Base-by-base conservation (phyloP, 2,329 filamentous ascomycete genomes). In the Elsinoe ampelina region DNA sequence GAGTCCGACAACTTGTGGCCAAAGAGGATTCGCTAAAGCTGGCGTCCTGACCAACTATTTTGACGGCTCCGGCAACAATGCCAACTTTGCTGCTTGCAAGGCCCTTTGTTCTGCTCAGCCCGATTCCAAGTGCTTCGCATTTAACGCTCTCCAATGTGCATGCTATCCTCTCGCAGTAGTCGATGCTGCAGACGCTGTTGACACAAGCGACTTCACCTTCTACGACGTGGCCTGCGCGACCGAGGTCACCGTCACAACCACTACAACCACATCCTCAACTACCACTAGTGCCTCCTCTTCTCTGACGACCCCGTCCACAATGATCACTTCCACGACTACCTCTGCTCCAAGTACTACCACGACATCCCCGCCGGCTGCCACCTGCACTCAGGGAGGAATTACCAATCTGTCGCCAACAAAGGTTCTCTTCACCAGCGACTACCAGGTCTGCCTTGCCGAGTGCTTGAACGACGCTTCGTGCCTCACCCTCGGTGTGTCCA, bases 31-130 rank as follows among this genome's bases (percentile, higher is more conserved):
- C 48, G 32, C 48, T 13, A 19, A 11, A 5, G n/a, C 17, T 15
- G 34, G n/a, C 10, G 26, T 35, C 4, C 11, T 11, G 19, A 52
- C 48, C 11, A 38, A 36, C 48, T 52, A 38, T 11, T 52, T 20
- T 11, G 48, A 52, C 32, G 48, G 45, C n/a, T 50, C 48, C 5
- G 48, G 48, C 12, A 38, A 15, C 15, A 35, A 38, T 19, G 15
- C 32, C n/a, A 52, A 32, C 15, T 52, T 52, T n/a, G 26, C 36
- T 12, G 32, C 48, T 52, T 52, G 48, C 35, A 52, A 52, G 34
- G n/a, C 48, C 4, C 48, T 52, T 8, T 52, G 48, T 34, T 8
- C 48, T 5, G 30, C 48, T 39, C 48, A 52, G 35, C 10, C 30
- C 10, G 32, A 10, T 2, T 38, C 48, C 2, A 26, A 22, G 48